Evolutionary conservation across 768 basidiomycete genomes (phyloP).

Genomic region (Phlebiopsis flavidoalba): DNA sequence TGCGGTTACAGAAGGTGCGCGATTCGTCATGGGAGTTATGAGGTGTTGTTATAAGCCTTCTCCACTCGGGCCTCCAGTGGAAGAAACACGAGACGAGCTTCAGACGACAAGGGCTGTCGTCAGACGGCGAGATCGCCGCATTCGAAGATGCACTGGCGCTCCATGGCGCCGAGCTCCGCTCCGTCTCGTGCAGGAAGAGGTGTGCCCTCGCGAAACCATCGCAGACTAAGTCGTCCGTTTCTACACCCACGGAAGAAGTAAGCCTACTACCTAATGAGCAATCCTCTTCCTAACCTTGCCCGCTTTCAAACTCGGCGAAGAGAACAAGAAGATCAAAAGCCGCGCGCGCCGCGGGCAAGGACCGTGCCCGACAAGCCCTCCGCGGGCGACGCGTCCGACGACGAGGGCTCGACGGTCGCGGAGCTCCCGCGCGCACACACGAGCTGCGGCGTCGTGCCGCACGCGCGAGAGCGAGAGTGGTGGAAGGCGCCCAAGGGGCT

Average conservation of each 20-base stretch:
- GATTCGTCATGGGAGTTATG: no score
- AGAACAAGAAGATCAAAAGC: slow-evolving; percentile 49
- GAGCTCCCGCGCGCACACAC: slow-evolving; percentile 47
- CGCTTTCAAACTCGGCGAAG: slow-evolving; percentile 66
- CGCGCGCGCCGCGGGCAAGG: slow-evolving; percentile 27
- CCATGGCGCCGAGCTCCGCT: slow-evolving; percentile 80
- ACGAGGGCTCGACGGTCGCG: slow-evolving; percentile 71
- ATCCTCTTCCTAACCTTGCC: background rate
- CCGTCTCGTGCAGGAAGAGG: slow-evolving; percentile 69
- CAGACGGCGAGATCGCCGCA: slow-evolving; percentile 55
- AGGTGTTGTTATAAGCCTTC: background rate
- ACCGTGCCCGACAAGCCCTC: slow-evolving; percentile 6
- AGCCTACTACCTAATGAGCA: background rate
- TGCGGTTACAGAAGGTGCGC: slow-evolving; percentile 60
- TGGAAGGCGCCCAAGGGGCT: slow-evolving; percentile 92
- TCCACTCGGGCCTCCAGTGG: slow-evolving; percentile 49
- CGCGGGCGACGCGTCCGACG: slow-evolving; percentile 37
- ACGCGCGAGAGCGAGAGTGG: slow-evolving; percentile 78
- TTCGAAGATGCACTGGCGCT: slow-evolving; percentile 72
- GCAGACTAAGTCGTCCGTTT: slow-evolving; percentile 79
- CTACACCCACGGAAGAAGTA: slow-evolving; percentile 85
- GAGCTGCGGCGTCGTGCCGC: slow-evolving; percentile 79
- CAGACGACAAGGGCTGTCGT: slow-evolving; percentile 65
- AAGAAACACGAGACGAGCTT: slow-evolving; percentile 62
- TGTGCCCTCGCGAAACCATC: slow-evolving; percentile 62